Conservation (phyloP, 768 basidiomycete genomes). For the Amanita rubescens region DNA sequence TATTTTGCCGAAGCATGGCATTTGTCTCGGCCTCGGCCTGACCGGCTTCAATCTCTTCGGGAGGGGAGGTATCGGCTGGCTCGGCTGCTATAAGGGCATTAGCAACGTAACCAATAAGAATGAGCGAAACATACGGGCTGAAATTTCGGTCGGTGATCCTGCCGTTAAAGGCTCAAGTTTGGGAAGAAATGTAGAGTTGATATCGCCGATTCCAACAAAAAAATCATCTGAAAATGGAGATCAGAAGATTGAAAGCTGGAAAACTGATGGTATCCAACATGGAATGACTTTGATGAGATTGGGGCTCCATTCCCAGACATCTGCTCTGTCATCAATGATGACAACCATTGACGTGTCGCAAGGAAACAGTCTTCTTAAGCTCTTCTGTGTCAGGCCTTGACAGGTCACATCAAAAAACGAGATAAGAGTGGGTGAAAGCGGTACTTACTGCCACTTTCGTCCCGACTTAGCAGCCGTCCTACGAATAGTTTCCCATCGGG, state of each 20-base stretch:
- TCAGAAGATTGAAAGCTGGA: not conserved
- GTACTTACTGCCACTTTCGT: constrained; percentile 91
- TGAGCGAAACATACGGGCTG: constrained; percentile 11
- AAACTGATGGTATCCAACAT: constrained; percentile 42
- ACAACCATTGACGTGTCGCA: constrained; percentile 99
- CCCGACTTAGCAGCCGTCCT: constrained; percentile 81
- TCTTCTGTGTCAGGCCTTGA: constrained; percentile 85
- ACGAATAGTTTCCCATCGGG: constrained; percentile 81
- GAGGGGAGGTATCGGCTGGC: constrained; percentile 13
- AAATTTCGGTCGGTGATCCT: constrained; percentile 20
- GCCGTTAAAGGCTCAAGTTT: constrained; percentile 55
- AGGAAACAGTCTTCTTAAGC: constrained; percentile 86
- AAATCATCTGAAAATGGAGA: constrained; percentile 71
- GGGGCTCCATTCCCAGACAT: constrained; percentile 98
- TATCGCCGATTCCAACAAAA: constrained; percentile 97
- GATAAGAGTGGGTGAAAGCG: constrained; percentile 1
- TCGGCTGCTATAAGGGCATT: not conserved
- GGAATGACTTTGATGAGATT: constrained; percentile 96
- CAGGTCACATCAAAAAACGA: constrained; percentile 8
- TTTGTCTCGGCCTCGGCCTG: constrained; percentile 37
- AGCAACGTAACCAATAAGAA: not conserved
- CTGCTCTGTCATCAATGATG: constrained; percentile 96
- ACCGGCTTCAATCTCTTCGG: constrained; percentile 29
- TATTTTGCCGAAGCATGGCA: constrained; percentile 61
- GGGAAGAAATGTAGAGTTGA: constrained; percentile 91